Base-by-base conservation (phyloP, 768 basidiomycete species). In the Imleria badia region DNA sequence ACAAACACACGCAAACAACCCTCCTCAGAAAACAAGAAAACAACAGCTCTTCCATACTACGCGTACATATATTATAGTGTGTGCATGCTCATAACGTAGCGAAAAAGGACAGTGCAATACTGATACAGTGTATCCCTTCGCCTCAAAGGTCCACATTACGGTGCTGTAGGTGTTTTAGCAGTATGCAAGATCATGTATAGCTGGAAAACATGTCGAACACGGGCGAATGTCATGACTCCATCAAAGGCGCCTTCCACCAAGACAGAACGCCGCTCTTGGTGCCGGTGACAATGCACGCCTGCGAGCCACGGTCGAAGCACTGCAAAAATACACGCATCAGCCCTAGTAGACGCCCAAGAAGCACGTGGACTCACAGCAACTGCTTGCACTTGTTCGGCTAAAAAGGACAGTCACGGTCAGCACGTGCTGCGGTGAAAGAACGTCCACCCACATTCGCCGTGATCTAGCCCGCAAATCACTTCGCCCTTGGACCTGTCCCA, bases 401-500 rank as follows among this genome's bases (percentile, higher is more conserved):
- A 31, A 40, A 45, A 60, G n/a, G 23, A 11, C 42, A 10, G 31
- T 19, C 48, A 17, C 46, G 6, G 31, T 66, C 45, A 70, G 49
- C 36, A 31, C 29, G 35, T 40, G 43, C 13, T 7, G 30, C 36
- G 10, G 9, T 11, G n/a, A 42, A 41, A 26, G 8, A 40, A 42
- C 14, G 14, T 14, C 41, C 29, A 62, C 78, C 60, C 64, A 85
- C 85, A 79, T 59, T 84, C 80, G 14, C 77, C 76, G 59, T 86
- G 83, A 58, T 84, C 81, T 60, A 87, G 64, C 30, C 81, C 86
- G 66, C 81, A 83, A 14, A 84, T 74, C 23, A 85, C 67, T 3
- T 70, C 71, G 12, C 76, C 80, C 51, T 76, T 81, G 64, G 73
- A 73, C 64, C 73, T 77, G 61, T 88, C 83, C 86, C 87, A 87